These are phyloP conservation scores for Neurospora sp. DNA, from an alignment of 495 filamentous ascomycete species.

Conservation along the genomic window DNA sequence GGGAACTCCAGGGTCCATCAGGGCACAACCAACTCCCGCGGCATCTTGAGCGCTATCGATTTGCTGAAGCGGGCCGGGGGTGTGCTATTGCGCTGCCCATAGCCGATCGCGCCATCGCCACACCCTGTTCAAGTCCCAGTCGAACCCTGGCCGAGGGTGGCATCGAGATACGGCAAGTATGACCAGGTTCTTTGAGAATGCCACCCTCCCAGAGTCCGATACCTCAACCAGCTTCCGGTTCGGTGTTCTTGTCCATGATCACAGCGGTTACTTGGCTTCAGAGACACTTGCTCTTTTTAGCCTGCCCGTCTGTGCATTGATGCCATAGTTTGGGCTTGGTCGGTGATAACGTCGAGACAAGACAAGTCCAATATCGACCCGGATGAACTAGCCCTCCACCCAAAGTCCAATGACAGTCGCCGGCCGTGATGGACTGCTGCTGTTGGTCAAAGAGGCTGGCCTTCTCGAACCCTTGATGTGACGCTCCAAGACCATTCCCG, in stretches of 20 bases:
- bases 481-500: background rate
- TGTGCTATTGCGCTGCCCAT: background rate
- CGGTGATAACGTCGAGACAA: background rate
- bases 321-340: background rate
- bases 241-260: background rate
- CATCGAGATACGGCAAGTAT: background rate
- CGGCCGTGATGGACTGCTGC: background rate
- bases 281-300: background rate
- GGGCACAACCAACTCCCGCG: background rate
- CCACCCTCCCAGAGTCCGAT: background rate
- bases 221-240: background rate
- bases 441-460: background rate
- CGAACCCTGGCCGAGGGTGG: background rate
- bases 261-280: background rate
- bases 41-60: background rate
- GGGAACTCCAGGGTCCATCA: background rate
- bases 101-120: background rate
- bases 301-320: background rate
- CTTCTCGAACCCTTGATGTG: background rate
- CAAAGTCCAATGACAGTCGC: background rate
- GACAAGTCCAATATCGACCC: background rate
- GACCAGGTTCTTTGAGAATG: background rate
- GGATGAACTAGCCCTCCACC: background rate
- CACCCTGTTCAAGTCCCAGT: background rate
- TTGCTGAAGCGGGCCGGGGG: background rate